Conservation (phyloP, 257 asterid genomes). For the Ocimum tenuiflorum region DNA sequence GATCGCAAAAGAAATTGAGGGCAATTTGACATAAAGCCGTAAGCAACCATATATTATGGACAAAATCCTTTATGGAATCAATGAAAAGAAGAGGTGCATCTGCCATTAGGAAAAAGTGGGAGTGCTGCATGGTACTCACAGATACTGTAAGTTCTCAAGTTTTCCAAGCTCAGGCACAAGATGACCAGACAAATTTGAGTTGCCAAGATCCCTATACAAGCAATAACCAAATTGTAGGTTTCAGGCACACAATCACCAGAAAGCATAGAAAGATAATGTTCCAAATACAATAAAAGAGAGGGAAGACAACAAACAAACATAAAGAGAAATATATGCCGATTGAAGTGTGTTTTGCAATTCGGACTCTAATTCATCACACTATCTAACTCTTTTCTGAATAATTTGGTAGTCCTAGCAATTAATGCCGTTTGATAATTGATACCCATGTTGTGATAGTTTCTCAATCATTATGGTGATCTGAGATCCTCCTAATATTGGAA, state of each 20-base stretch:
- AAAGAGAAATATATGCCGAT: neutral
- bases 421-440: neutral
- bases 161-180: constrained; percentile 67
- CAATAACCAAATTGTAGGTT: constrained; percentile 9
- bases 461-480: neutral
- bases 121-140: constrained; percentile 42
- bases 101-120: neutral
- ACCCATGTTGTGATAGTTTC: neutral
- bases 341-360: neutral
- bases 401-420: neutral
- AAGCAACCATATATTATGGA: neutral
- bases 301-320: neutral
- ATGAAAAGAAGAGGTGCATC: neutral
- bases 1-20: too few relatives aligned
- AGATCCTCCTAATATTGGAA: neutral
- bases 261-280: constrained; percentile 3
- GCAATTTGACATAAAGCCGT: neutral
- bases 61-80: neutral
- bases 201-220: constrained; percentile 64
- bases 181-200: constrained; percentile 65
- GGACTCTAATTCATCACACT: neutral
- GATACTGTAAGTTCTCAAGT: constrained; percentile 43
- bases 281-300: neutral
- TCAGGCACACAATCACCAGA: neutral
- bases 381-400: neutral